A percentile compares a stretch with the other conserved stretches of the same genome.
phyloP scores from a whole-genome alignment of 2,329 filamentous ascomycete genomes.

The Orbilia quercus region DNA sequence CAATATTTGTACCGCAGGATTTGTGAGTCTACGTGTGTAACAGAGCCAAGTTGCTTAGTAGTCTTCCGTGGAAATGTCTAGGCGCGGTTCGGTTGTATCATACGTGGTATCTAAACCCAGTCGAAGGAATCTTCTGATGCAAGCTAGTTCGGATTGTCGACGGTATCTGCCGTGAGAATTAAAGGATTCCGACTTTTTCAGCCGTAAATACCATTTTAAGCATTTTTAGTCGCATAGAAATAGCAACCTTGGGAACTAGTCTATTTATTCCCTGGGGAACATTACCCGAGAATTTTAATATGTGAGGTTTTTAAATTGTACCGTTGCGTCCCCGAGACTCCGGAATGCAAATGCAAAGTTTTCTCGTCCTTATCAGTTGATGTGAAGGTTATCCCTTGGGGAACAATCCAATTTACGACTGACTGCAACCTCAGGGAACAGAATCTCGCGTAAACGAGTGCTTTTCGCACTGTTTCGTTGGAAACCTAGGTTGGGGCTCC shows the following conservation, averaged over 20 bases:
- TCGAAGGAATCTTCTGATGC: neutral
- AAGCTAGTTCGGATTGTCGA: neutral
- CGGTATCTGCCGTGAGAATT: slow-evolving; percentile 1
- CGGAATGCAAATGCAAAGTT: too few species aligned
- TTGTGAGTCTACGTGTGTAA: slow-evolving; percentile 16
- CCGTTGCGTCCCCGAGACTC: too few species aligned
- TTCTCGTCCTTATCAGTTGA: too few species aligned
- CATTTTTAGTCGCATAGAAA: neutral
- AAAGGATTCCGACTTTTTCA: neutral
- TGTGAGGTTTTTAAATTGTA: too few species aligned
- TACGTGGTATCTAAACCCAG: neutral
- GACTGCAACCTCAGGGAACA: too few species aligned
- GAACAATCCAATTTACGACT: neutral
- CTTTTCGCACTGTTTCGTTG: neutral
- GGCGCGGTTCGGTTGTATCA: slow-evolving; percentile 6
- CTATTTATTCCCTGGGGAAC: too few species aligned
- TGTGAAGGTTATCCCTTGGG: neutral
- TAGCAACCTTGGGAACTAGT: too few species aligned
- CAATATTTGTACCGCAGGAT: neutral
- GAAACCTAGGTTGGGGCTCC: slow-evolving; percentile 5
- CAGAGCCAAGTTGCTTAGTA: slow-evolving; percentile 32
- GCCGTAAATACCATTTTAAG: neutral
- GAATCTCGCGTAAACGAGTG: neutral
- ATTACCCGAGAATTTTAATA: too few species aligned
- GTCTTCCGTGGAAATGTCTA: neutral